Evolutionary conservation across 1,139 yeast genomes (phyloP).

Genomic region (Taiozyma onychis): DNA sequence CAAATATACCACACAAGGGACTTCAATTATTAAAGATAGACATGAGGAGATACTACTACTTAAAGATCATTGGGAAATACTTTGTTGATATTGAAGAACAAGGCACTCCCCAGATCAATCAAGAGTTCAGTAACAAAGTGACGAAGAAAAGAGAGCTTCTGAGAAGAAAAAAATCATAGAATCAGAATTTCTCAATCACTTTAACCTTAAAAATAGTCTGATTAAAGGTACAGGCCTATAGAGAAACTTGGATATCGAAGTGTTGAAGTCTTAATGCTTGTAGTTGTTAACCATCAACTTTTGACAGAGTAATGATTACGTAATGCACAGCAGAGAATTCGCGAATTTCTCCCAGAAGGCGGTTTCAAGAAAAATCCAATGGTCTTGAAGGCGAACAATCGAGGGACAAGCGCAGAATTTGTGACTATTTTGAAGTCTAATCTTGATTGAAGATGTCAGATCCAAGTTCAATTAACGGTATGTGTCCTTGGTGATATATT

Average conservation of each 20-base stretch:
- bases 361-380: not conserved
- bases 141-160: not conserved
- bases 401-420: not conserved
- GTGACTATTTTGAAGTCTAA: not conserved
- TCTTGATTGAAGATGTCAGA: conserved; percentile 35
- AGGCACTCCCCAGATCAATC: not conserved
- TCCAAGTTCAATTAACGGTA: conserved; percentile 49
- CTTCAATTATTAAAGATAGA: not conserved
- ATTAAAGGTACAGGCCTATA: not conserved
- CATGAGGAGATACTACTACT: not conserved
- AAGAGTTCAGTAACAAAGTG: not conserved
- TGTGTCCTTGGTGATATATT: conserved; percentile 11
- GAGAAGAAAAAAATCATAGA: not conserved
- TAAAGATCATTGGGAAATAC: not conserved
- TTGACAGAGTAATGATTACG: not conserved
- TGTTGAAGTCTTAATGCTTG: not conserved
- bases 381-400: not conserved
- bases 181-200: not conserved
- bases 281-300: not conserved
- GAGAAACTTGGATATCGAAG: not conserved
- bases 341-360: not conserved
- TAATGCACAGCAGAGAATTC: not conserved
- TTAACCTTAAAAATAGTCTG: not conserved
- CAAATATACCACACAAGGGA: not conserved
- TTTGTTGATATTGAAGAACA: not conserved